Percentiles rank a stretch among this genome's conserved stretches.
These are phyloP conservation scores for Erythrobasidium yunnanense DNA, from an alignment of 768 basidiomycete genomes.

Conservation along the genomic window DNA sequence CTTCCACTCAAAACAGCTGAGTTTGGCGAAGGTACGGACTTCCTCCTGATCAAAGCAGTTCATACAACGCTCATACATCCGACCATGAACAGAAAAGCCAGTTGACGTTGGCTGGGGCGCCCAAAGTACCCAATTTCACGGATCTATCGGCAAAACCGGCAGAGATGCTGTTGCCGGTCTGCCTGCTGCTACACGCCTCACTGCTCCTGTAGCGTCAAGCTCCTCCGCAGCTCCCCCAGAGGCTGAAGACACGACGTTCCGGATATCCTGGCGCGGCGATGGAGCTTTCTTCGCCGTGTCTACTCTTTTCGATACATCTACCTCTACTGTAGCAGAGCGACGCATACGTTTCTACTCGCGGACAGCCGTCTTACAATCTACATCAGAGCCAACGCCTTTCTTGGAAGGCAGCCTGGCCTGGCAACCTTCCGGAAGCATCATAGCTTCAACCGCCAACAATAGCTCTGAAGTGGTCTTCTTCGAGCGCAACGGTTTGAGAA, in stretches of 20 bases:
- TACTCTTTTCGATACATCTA: constrained; percentile 27
- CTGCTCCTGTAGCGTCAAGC: constrained; percentile 40
- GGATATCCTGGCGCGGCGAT: constrained; percentile 90
- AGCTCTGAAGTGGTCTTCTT: constrained; percentile 72
- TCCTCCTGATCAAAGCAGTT: not conserved
- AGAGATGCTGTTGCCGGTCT: constrained; percentile 46
- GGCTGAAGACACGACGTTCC: constrained; percentile 59
- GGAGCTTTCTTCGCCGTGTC: constrained; percentile 79
- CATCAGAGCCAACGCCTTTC: constrained; percentile 70
- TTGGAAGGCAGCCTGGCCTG: constrained; percentile 69
- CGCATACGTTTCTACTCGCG: constrained; percentile 68
- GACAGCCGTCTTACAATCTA: constrained; percentile 63
- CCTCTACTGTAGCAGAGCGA: constrained; percentile 40
- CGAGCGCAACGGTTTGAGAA: constrained; percentile 83
- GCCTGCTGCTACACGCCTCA: constrained; percentile 13
- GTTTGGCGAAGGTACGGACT: constrained; percentile 69
- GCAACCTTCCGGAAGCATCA: constrained; percentile 79
- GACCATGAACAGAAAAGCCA: constrained; percentile 54
- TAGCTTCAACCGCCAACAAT: constrained; percentile 72
- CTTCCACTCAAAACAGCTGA: constrained; percentile 57
- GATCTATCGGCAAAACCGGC: constrained; percentile 77
- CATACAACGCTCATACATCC: constrained; percentile 5
- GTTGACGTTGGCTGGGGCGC: constrained; percentile 98
- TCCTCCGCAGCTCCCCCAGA: constrained; percentile 48
- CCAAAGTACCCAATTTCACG: constrained; percentile 93